Base-by-base conservation (phyloP, 2,329 filamentous ascomycete species). In the Zymoseptoria crescenta region DNA sequence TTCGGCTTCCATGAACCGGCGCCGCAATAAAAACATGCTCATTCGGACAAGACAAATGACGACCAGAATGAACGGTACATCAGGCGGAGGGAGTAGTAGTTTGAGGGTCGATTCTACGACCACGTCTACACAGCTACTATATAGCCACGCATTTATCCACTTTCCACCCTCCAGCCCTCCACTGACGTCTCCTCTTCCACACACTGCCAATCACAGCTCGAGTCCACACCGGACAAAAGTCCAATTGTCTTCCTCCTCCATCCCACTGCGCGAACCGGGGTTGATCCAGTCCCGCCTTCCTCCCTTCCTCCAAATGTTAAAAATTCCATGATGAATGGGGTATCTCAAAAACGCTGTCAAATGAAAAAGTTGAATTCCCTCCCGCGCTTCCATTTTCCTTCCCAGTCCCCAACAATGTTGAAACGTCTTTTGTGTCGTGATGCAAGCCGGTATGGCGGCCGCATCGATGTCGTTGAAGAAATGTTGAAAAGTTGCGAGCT, bases 261-360 rank as follows among this genome's bases (percentile, higher is more conserved):
- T 45, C 35, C 35, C 35, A 16, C 5, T 13, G 35, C 35, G 16
- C 16, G 35, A n/a, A 16, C 35, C 35, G 35, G 35, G 35, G 35
- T 45, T 45, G 35, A 45, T 45, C 35, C 35, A 45, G 35, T 45
- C 35, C 35, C 16, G 10, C 35, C 35, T 16, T 45, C 35, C 35
- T 45, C 35, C 35, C 13, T 45, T 5, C 10, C 35, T 45, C 13
- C 2, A n/a, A 45, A 6, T 45, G 35, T 45, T 16, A 45, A 45
- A 45, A 45, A 16, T 5, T 45, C 35, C 35, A 45, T 45, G 35
- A 45, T 45, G 35, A 45, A 45, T 45, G 35, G 35, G 35, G 35
- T 45, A 55, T 55, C 54, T 55, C 41, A 28, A 9, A 9, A 54
- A 35, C 16, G 29, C 52, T 54, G 45, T 54, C 29, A 54, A 29